phyloP scores from a whole-genome alignment of 202 grass and related monocot species.

The Schoenoplectus triqueter region DNA sequence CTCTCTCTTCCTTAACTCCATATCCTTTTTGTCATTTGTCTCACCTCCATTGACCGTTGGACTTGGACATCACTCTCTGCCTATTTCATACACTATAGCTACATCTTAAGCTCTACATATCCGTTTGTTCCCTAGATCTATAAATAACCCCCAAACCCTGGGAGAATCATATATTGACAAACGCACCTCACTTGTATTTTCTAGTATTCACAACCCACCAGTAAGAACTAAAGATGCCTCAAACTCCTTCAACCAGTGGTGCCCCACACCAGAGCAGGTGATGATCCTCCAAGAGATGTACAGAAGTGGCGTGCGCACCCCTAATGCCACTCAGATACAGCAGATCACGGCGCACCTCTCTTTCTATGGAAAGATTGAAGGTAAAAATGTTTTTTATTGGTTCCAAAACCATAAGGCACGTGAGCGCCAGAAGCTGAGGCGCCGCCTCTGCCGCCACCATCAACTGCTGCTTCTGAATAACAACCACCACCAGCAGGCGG shows the following conservation, averaged over 20 bases:
- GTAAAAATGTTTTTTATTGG: conserved; percentile 60
- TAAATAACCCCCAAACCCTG: conserved; percentile 38
- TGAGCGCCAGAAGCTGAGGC: conserved; percentile 65
- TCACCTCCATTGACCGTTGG: too few species aligned
- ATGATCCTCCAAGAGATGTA: conserved; percentile 99
- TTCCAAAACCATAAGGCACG: conserved; percentile 59
- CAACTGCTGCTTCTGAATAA: conserved; percentile 52
- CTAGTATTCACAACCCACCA: not conserved
- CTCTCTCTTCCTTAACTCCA: conserved; percentile 30
- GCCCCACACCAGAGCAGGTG: conserved; percentile 89
- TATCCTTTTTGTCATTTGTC: conserved; percentile 52
- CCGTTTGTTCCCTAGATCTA: conserved; percentile 32
- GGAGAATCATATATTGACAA: conserved; percentile 22
- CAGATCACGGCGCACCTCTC: conserved; percentile 92
- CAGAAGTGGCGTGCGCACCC: conserved; percentile 80
- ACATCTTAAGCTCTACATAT: conserved; percentile 30
- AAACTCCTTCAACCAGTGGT: conserved; percentile 97
- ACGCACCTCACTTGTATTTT: not conserved
- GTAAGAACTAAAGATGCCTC: conserved; percentile 58
- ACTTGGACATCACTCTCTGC: conserved; percentile 44
- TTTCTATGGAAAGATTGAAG: conserved; percentile 91
- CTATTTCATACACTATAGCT: conserved; percentile 35
- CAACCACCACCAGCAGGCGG: conserved; percentile 35
- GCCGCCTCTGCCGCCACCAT: conserved; percentile 65
- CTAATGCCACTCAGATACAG: conserved; percentile 95